Conservation (phyloP, 2,329 filamentous ascomycete species). For the Cladobotryum mycophilum region DNA sequence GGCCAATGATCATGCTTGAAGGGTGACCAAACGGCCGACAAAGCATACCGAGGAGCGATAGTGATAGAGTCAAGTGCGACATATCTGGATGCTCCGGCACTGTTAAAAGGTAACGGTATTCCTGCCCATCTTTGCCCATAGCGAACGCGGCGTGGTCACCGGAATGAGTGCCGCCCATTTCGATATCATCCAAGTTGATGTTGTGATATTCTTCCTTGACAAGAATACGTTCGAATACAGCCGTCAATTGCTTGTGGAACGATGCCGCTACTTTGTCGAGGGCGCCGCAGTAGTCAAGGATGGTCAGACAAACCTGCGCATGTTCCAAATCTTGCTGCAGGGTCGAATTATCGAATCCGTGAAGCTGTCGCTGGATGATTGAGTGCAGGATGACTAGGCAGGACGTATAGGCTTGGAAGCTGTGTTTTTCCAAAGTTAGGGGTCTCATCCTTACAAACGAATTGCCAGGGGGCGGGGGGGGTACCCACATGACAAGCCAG, state of each 20-base stretch:
- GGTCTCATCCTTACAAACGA: too few relatives aligned
- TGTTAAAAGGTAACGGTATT: not conserved
- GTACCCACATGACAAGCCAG: slow-evolving; percentile 11
- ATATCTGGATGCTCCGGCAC: too few relatives aligned
- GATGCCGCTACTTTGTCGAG: slow-evolving; percentile 1
- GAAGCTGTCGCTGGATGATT: slow-evolving; percentile 7
- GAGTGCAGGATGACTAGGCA: slow-evolving; percentile 8
- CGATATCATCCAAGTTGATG: too few relatives aligned
- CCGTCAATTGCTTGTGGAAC: not conserved
- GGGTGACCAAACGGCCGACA: too few relatives aligned
- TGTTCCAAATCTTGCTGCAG: not conserved
- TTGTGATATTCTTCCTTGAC: not conserved
- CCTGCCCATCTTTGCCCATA: not conserved
- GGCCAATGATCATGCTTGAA: too few relatives aligned
- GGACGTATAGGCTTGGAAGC: slow-evolving; percentile 6
- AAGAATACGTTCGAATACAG: not conserved
- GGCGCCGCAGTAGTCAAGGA: slow-evolving; percentile 5
- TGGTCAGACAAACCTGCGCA: slow-evolving; percentile 2
- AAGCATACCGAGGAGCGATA: too few relatives aligned
- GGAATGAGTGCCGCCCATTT: too few relatives aligned
- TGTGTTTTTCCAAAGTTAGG: not conserved
- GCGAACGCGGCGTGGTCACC: too few relatives aligned
- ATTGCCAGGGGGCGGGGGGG: too few relatives aligned
- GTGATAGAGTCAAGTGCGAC: too few relatives aligned
- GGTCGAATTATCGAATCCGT: not conserved